A percentile compares a stretch with the other conserved stretches of the same genome.
Conservation (phyloP, 139 green algal species). For the Ettlia oleoabundans region DNA sequence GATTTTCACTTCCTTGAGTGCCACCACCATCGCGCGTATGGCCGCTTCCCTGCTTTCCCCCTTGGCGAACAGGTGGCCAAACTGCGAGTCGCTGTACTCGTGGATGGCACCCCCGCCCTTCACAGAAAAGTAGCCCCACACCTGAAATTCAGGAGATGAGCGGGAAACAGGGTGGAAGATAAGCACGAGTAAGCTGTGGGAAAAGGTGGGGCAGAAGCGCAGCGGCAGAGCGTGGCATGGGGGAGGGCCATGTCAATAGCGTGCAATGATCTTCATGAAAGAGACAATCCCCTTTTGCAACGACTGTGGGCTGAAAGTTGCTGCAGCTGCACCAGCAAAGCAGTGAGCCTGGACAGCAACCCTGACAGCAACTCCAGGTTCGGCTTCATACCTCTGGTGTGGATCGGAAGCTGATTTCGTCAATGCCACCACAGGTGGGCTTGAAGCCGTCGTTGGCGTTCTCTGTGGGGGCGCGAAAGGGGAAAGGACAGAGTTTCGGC, state of each 20-base stretch:
- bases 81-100: constrained; percentile 97
- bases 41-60: constrained; percentile 82
- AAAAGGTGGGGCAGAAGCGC: too few relatives aligned
- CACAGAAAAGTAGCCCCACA: constrained; percentile 99
- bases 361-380: background rate
- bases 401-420: constrained; percentile 88
- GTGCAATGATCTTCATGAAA: too few relatives aligned
- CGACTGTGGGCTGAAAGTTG: too few relatives aligned
- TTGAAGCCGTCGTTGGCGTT: constrained; percentile 98
- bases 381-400: constrained; percentile 2
- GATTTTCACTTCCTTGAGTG: constrained; percentile 93
- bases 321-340: too few relatives aligned
- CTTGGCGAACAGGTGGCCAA: constrained; percentile 97
- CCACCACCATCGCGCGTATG: constrained; percentile 92
- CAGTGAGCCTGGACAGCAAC: background rate
- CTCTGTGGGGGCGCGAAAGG: constrained; percentile 56
- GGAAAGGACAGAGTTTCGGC: background rate
- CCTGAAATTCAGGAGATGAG: too few relatives aligned
- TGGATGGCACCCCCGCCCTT: constrained; percentile 94
- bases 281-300: too few relatives aligned
- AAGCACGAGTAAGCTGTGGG: too few relatives aligned
- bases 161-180: too few relatives aligned
- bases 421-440: constrained; percentile 91
- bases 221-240: too few relatives aligned
- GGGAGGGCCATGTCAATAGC: too few relatives aligned